phyloP scores from a whole-genome alignment of 306 rosid genomes.

The Casuarina cunninghamiana region DNA sequence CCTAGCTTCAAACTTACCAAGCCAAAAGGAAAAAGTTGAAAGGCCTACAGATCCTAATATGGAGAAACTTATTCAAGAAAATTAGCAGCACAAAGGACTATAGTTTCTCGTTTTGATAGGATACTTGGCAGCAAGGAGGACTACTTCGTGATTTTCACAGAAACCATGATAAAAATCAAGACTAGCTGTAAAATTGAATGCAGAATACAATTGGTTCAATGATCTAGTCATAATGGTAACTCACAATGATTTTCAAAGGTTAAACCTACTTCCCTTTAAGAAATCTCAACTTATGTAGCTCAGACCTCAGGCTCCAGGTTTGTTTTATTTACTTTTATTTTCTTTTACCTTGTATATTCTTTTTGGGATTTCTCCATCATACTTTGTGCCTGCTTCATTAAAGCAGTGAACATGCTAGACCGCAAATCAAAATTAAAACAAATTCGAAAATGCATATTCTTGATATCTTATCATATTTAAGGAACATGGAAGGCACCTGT shows the following conservation, averaged over 20 bases:
- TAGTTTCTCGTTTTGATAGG: neutral
- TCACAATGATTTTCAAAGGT: neutral
- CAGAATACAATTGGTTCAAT: neutral
- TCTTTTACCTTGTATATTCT: neutral
- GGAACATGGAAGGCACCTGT: conserved; percentile 58
- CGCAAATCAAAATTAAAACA: conserved; percentile 7
- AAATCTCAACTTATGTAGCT: neutral
- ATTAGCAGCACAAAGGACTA: neutral
- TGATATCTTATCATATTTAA: conserved; percentile 14
- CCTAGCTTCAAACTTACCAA: neutral
- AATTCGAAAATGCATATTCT: conserved; percentile 16
- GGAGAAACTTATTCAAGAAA: neutral
- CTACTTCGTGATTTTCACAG: neutral
- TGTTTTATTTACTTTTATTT: neutral
- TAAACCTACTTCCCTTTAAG: neutral
- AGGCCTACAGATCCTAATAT: neutral
- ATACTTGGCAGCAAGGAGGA: neutral
- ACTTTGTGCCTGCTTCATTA: neutral
- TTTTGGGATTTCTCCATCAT: neutral
- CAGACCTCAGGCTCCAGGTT: neutral
- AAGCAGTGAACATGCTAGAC: neutral
- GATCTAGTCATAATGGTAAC: neutral
- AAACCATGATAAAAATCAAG: neutral
- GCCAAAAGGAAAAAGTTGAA: neutral
- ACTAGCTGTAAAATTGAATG: neutral